Percentiles rank a stretch among this genome's conserved stretches.
These are phyloP conservation scores for Catenaria anguillulae DNA, from an alignment of 371 early-diverging fungal genomes.

Conservation along the genomic window DNA sequence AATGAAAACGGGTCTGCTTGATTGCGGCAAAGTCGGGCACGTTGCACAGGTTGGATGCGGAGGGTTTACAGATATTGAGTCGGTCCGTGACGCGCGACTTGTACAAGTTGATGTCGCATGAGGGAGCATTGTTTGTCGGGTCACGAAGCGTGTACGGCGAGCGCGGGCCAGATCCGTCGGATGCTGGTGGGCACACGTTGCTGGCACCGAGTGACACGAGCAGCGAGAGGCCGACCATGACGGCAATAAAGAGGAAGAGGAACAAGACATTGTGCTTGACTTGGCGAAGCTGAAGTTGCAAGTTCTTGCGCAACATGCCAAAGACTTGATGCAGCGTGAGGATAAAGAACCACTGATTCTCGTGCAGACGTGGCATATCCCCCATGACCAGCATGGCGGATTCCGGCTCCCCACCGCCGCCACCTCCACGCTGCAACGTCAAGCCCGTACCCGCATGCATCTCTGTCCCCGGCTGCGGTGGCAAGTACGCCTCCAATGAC, in stretches of 20 bases:
- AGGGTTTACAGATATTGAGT: not conserved
- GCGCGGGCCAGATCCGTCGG: not conserved
- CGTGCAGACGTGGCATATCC: not conserved
- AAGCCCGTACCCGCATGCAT: not conserved
- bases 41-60: not conserved
- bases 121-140: not conserved
- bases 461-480: not conserved
- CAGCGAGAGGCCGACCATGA: not conserved
- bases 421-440: not conserved
- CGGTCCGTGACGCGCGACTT: not conserved
- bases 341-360: not conserved
- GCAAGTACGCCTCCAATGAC: not conserved
- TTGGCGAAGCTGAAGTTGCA: not conserved
- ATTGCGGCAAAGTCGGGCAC: not conserved
- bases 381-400: not conserved
- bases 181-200: not conserved
- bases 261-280: slow-evolving; percentile 3
- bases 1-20: not conserved
- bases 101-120: not conserved
- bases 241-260: not conserved
- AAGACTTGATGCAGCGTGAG: not conserved
- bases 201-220: not conserved
- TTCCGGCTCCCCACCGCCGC: not conserved
- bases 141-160: not conserved
- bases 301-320: not conserved